A percentile compares a stretch with the other conserved stretches of the same genome.
Evolutionary conservation across 257 asterid species (phyloP).

Genomic region (Voacanga thouarsii): DNA sequence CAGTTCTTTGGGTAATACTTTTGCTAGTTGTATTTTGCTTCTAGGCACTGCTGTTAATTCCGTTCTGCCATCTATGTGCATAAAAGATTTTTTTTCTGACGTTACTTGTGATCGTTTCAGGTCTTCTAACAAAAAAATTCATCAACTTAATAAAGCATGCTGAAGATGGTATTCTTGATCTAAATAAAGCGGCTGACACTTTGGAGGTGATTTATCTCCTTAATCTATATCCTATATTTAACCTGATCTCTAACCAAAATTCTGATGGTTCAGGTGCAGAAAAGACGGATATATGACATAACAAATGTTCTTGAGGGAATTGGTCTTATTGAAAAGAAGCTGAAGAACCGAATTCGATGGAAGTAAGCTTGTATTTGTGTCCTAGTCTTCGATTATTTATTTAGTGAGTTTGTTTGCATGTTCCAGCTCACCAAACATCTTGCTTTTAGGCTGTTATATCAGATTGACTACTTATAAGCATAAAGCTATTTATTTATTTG

Average conservation of each 20-base stretch:
- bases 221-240: not conserved
- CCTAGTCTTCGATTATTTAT: not conserved
- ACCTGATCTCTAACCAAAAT: slow-evolving; percentile 6
- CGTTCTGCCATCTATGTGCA: not conserved
- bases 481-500: not conserved
- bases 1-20: slow-evolving; percentile 69
- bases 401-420: not conserved
- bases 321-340: slow-evolving; percentile 93
- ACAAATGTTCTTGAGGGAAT: slow-evolving; percentile 97
- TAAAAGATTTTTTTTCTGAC: not conserved
- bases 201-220: slow-evolving; percentile 38
- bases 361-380: slow-evolving; percentile 32
- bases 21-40: not conserved
- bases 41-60: not conserved
- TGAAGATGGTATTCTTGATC: slow-evolving; percentile 84
- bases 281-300: slow-evolving; percentile 82
- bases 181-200: slow-evolving; percentile 86
- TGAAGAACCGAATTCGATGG: slow-evolving; percentile 69
- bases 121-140: slow-evolving; percentile 48
- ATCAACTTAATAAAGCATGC: slow-evolving; percentile 49
- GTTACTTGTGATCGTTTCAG: slow-evolving; percentile 24
- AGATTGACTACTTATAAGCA: not conserved
- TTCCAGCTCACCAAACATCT: not conserved
- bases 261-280: slow-evolving; percentile 45
- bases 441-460: not conserved